A percentile compares a stretch with the other conserved stretches of the same genome.
These are phyloP conservation scores for Phanerochaete sordida DNA, from an alignment of 768 basidiomycete species.

Conservation along the genomic window DNA sequence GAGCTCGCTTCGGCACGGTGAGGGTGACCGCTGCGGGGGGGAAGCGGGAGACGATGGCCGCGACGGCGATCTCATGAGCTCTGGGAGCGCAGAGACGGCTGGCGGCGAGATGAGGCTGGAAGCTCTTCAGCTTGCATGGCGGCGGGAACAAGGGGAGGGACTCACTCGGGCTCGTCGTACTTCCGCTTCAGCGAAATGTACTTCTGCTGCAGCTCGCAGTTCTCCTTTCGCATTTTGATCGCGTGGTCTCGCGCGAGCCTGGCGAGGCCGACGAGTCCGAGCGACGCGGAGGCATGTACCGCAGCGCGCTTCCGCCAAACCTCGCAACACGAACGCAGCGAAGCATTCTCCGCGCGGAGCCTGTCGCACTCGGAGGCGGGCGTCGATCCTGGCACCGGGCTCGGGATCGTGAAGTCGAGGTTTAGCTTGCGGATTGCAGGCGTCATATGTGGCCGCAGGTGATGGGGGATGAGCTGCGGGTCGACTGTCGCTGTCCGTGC, in stretches of 20 bases:
- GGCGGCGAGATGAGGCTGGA: slow-evolving; percentile 4
- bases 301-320: slow-evolving; percentile 32
- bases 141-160: background rate
- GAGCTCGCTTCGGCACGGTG: slow-evolving; percentile 19
- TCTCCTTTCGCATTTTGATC: slow-evolving; percentile 25
- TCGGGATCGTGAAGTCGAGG: slow-evolving; percentile 36
- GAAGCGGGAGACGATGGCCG: slow-evolving; percentile 10
- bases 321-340: slow-evolving; percentile 22
- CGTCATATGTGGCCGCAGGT: slow-evolving; percentile 54
- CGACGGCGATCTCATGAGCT: slow-evolving; percentile 5
- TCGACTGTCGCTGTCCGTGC: slow-evolving; percentile 42
- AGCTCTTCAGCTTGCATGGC: background rate
- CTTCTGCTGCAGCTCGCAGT: slow-evolving; percentile 22
- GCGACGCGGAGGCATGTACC: slow-evolving; percentile 27
- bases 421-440: slow-evolving; percentile 57
- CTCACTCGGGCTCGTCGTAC: slow-evolving; percentile 21
- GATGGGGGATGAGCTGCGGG: slow-evolving; percentile 46
- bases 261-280: slow-evolving; percentile 29
- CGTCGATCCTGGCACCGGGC: slow-evolving; percentile 1
- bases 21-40: slow-evolving; percentile 19
- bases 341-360: slow-evolving; percentile 25
- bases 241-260: slow-evolving; percentile 27
- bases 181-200: slow-evolving; percentile 24
- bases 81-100: slow-evolving; percentile 6
- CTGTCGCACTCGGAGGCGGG: slow-evolving; percentile 16